Conservation (phyloP, 805 yeast species). For the Torulaspora delbrueckii region DNA sequence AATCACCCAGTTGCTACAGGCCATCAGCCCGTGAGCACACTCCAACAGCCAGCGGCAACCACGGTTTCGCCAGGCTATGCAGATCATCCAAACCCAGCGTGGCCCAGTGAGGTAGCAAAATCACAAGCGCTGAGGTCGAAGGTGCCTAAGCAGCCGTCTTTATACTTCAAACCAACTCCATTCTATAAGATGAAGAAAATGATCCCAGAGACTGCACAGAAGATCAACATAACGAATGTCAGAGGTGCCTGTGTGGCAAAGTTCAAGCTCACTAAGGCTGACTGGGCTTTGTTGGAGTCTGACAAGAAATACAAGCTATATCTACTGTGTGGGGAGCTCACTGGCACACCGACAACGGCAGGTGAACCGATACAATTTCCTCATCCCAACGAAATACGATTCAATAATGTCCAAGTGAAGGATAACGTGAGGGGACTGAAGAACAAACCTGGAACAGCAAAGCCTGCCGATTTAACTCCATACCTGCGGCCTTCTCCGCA, state of each 20-base stretch:
- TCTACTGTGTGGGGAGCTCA: slow-evolving; percentile 51
- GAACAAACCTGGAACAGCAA: slow-evolving; percentile 69
- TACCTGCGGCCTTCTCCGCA: slow-evolving; percentile 33
- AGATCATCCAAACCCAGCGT: neutral
- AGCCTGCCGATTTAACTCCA: slow-evolving; percentile 73
- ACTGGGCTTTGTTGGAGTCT: slow-evolving; percentile 36
- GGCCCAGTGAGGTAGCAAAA: slow-evolving; percentile 7
- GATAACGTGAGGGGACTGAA: slow-evolving; percentile 70
- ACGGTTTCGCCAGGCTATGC: neutral
- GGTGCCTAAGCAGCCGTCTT: slow-evolving; percentile 5
- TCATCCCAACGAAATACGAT: slow-evolving; percentile 57
- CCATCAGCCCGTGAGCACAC: slow-evolving; percentile 17
- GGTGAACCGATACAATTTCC: slow-evolving; percentile 79
- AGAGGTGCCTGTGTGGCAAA: slow-evolving; percentile 43
- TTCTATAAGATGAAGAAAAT: slow-evolving; percentile 49
- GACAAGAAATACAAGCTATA: slow-evolving; percentile 39
- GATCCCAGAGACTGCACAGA: slow-evolving; percentile 44
- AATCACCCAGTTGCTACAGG: slow-evolving; percentile 27
- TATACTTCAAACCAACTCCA: slow-evolving; percentile 47
- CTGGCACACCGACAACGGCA: slow-evolving; percentile 34
- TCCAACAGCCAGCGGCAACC: slow-evolving; percentile 10
- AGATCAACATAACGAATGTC: slow-evolving; percentile 34
- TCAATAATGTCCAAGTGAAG: slow-evolving; percentile 49
- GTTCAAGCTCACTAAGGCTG: slow-evolving; percentile 44
- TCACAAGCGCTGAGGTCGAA: slow-evolving; percentile 3